A percentile compares a stretch with the other conserved stretches of the same genome.
Conservation (phyloP, 768 basidiomycete genomes). For the Lentinula boryana region DNA sequence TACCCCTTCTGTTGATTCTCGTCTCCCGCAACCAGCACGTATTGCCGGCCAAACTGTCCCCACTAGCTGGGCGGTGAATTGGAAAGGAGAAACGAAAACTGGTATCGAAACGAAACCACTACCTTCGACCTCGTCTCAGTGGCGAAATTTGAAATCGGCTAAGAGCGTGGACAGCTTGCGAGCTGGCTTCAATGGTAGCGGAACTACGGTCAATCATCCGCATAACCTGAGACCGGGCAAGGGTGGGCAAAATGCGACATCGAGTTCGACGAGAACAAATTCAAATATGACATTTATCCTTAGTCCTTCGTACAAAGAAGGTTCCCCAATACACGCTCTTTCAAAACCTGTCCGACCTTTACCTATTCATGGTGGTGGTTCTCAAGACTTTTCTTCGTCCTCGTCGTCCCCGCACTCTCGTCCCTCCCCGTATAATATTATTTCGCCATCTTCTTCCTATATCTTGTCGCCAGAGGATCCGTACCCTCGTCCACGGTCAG, state of each 20-base stretch:
- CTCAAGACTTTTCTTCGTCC: slow-evolving; percentile 18
- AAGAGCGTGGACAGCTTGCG: slow-evolving; percentile 59
- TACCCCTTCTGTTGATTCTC: slow-evolving; percentile 22
- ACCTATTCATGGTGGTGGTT: slow-evolving; percentile 36
- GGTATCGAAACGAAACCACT: slow-evolving; percentile 26
- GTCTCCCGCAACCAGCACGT: slow-evolving; percentile 24
- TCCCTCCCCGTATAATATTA: slow-evolving; percentile 9
- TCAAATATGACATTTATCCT: background rate
- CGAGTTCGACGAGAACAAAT: background rate
- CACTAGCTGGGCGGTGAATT: slow-evolving; percentile 39
- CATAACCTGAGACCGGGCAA: slow-evolving; percentile 27
- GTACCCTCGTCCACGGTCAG: slow-evolving; percentile 58
- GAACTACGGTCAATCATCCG: slow-evolving; percentile 23
- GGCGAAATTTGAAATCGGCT: slow-evolving; percentile 23
- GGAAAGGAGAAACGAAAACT: slow-evolving; percentile 39
- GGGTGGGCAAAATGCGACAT: slow-evolving; percentile 2
- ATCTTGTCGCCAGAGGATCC: slow-evolving; percentile 50
- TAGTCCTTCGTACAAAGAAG: slow-evolving; percentile 28
- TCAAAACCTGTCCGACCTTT: slow-evolving; percentile 26
- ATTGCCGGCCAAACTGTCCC: slow-evolving; percentile 40
- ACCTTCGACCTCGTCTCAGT: slow-evolving; percentile 24
- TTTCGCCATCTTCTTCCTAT: slow-evolving; percentile 6
- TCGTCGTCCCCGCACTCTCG: slow-evolving; percentile 21
- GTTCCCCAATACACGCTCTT: slow-evolving; percentile 31
- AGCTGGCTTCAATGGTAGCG: slow-evolving; percentile 10